phyloP scores from a whole-genome alignment of 805 yeast species.

The Saturnispora galanensis region DNA sequence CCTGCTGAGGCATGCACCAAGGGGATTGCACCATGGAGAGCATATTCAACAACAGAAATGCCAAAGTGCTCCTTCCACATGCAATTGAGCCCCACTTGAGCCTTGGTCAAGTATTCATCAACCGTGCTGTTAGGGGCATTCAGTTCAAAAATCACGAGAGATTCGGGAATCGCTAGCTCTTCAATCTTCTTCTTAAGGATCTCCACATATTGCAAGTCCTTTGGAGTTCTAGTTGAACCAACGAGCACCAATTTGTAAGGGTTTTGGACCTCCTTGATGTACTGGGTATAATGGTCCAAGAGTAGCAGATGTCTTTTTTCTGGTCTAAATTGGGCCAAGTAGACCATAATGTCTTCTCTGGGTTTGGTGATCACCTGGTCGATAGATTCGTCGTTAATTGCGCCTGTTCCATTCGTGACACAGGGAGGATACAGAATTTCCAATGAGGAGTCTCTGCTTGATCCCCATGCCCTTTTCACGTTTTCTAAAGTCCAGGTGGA shows the following conservation, averaged over 20 bases:
- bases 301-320: constrained; percentile 83
- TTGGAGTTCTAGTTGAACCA: constrained; percentile 72
- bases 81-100: constrained; percentile 78
- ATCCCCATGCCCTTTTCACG: constrained; percentile 53
- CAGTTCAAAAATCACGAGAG: constrained; percentile 30
- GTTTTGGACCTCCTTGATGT: constrained; percentile 16
- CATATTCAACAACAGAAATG: constrained; percentile 89
- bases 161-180: constrained; percentile 32
- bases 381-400: constrained; percentile 29
- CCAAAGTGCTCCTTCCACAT: constrained; percentile 99
- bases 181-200: constrained; percentile 36
- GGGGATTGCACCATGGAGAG: constrained; percentile 80
- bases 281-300: constrained; percentile 51
- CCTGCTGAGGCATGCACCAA: constrained; percentile 94
- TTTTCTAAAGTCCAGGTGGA: constrained; percentile 91
- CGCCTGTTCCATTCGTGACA: constrained; percentile 25
- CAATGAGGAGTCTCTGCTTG: constrained; percentile 25
- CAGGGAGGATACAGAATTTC: constrained; percentile 81
- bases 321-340: constrained; percentile 88
- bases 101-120: constrained; percentile 38
- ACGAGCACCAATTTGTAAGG: constrained; percentile 59
- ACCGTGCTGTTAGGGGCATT: constrained; percentile 69
- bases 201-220: constrained; percentile 53
- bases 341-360: constrained; percentile 38
- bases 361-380: constrained; percentile 11